Evolutionary conservation across 441 rosid species (phyloP).

Genomic region (Viola pubescens): DNA sequence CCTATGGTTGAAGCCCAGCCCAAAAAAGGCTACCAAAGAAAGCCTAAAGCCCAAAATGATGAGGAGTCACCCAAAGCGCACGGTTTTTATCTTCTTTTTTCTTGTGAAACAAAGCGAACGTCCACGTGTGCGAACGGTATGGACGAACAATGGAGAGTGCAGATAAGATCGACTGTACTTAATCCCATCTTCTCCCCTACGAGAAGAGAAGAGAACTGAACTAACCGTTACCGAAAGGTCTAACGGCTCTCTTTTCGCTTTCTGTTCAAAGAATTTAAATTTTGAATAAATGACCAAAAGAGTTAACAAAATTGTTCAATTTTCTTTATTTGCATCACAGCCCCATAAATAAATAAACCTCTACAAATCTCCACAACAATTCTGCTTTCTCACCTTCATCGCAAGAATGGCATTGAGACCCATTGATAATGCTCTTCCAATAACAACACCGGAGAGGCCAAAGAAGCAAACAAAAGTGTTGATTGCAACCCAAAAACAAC

Average conservation of each 20-base stretch:
- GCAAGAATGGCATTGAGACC: conserved; percentile 66
- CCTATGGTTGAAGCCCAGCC: no score
- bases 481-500: conserved; percentile 27
- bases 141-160: no score
- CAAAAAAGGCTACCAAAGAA: no score
- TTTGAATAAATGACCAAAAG: not conserved
- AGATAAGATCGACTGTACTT: no score
- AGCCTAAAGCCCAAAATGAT: no score
- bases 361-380: not conserved
- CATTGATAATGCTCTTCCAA: conserved; percentile 69
- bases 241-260: conserved; percentile 23
- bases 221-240: conserved; percentile 28
- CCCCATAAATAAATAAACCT: conserved; percentile 1
- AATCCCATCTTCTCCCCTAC: no score
- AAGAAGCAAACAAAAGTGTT: conserved; percentile 54
- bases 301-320: not conserved
- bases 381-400: not conserved
- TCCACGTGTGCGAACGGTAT: no score
- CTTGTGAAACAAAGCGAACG: no score
- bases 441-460: conserved; percentile 43
- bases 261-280: conserved; percentile 25
- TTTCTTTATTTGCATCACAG: not conserved
- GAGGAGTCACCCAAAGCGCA: no score
- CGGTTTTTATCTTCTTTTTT: no score
- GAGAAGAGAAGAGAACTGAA: not conserved